phyloP scores from a whole-genome alignment of 352 stramenopile genomes.

The Phytophthora agathidicida region DNA sequence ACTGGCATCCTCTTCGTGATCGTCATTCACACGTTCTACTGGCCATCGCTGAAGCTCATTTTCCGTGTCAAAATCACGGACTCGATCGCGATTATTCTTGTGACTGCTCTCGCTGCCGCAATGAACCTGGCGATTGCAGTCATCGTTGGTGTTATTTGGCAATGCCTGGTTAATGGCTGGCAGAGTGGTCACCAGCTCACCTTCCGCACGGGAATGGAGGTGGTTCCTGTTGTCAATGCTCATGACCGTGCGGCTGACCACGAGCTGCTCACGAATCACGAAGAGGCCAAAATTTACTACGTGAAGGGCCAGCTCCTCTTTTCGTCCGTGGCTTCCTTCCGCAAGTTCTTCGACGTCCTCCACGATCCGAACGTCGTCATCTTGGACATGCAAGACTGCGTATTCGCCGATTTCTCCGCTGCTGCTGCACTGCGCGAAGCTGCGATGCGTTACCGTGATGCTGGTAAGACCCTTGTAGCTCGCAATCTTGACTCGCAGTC shows the following conservation, averaged over 20 bases:
- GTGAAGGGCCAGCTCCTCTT: constrained; percentile 82
- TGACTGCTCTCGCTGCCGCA: constrained; percentile 84
- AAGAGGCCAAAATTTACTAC: constrained; percentile 75
- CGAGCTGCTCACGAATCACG: constrained; percentile 39
- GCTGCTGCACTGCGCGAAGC: constrained; percentile 80
- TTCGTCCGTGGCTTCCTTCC: constrained; percentile 77
- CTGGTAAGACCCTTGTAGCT: constrained; percentile 75
- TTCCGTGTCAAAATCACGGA: constrained; percentile 77
- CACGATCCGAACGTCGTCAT: constrained; percentile 72
- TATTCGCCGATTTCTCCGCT: constrained; percentile 87
- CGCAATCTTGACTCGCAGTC: constrained; percentile 66
- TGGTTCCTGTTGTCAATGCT: constrained; percentile 36
- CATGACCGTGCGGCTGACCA: constrained; percentile 30
- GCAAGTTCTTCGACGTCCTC: constrained; percentile 74
- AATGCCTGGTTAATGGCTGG: constrained; percentile 85
- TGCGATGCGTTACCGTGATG: constrained; percentile 70
- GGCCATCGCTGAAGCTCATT: constrained; percentile 84
- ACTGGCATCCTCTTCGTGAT: constrained; percentile 91
- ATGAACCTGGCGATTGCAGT: constrained; percentile 90
- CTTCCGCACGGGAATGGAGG: constrained; percentile 38
- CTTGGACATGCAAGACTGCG: constrained; percentile 74
- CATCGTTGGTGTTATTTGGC: constrained; percentile 84
- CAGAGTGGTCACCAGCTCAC: constrained; percentile 61
- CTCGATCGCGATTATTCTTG: constrained; percentile 79
- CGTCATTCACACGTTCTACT: constrained; percentile 91